These are phyloP conservation scores for Loxodes magnus DNA, from an alignment of 73 alveolate species.

Conservation along the genomic window DNA sequence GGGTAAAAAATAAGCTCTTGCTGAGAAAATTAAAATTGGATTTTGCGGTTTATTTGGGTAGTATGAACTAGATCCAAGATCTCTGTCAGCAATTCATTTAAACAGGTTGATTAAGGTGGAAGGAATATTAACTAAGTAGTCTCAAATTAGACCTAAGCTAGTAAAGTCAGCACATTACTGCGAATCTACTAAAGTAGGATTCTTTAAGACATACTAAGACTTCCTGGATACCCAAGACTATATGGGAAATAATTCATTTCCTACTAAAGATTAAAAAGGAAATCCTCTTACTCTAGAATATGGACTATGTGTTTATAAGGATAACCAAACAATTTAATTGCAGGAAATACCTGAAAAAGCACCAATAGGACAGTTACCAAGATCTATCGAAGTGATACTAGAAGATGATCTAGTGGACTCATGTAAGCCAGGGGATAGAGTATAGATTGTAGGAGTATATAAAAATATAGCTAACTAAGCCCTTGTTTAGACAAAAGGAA, in stretches of 20 bases:
- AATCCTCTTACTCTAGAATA: constrained; percentile 82
- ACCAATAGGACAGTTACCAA: constrained; percentile 98
- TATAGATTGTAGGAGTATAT: constrained; percentile 90
- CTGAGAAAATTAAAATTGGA: no score
- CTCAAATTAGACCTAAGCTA: constrained; percentile 78
- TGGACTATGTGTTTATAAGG: constrained; percentile 85
- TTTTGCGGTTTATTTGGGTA: no score
- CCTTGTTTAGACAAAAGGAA: constrained; percentile 47
- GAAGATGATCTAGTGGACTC: constrained; percentile 91
- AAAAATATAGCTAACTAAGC: constrained; percentile 54
- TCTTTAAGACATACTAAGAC: constrained; percentile 1
- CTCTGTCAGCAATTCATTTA: constrained; percentile 61
- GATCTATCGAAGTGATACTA: constrained; percentile 79
- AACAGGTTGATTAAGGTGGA: constrained; percentile 81
- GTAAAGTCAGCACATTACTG: constrained; percentile 77
- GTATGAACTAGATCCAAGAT: constrained; percentile 91
- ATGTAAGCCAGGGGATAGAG: constrained; percentile 99
- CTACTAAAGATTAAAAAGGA: constrained; percentile 75
- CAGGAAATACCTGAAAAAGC: constrained; percentile 99
- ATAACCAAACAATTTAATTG: constrained; percentile 69
- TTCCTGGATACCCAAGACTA: constrained; percentile 21
- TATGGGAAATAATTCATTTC: constrained; percentile 59
- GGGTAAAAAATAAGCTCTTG: no score
- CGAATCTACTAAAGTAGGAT: constrained; percentile 52
- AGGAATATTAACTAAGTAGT: constrained; percentile 93